Base-by-base conservation (phyloP, 2,329 filamentous ascomycete genomes). In the Ophiostoma tasmaniense region DNA sequence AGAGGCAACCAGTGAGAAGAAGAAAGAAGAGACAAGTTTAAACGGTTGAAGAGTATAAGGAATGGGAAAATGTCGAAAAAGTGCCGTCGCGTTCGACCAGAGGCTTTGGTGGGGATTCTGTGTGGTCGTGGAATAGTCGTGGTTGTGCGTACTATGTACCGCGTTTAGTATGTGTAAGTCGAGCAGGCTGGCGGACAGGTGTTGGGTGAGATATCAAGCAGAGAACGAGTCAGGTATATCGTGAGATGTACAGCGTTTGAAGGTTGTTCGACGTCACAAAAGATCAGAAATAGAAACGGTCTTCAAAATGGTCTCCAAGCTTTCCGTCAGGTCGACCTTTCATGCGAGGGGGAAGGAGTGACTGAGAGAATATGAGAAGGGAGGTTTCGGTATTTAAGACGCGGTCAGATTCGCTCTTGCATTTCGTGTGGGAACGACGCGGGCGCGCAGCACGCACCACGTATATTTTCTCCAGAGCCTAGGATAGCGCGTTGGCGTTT, bases 371-470 rank as follows among this genome's bases (percentile, higher is more conserved):
- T 22, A 68, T 66, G 66, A 62, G 62, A 68, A 67, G 71, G 72
- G 71, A 64, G 69, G 61, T 65, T 64, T 70, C 37, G 65, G 65
- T 70, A 70, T 71, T 72, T 71, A 68, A 73, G 70, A 72, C 71
- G 72, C 71, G 71, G 72, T 71, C 64, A 61, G 52, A 17, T 35
- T 35, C 30, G 28, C 7, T 70, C 71, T 72, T 72, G 69, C 68
- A 66, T 70, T 67, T 66, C 37, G 65, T 69, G 72, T 72, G 72
- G 71, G 70, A 66, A 70, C 72, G 70, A 73, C 72, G 72, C 72
- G 72, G 69, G 68, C 66, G 45, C 25, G 45, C 17, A 45, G 17
- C 17, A 45, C 42, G 30, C 28, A 62, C 28, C 30, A 33, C 59
- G 28, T 7, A 55, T 55, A 37, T 37, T 37, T 64, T 37, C 20